Evolutionary conservation across 2,329 filamentous ascomycete species (phyloP), one percentile per base, ranked within the genome.

Genomic region (Cadophora sp.): DNA sequence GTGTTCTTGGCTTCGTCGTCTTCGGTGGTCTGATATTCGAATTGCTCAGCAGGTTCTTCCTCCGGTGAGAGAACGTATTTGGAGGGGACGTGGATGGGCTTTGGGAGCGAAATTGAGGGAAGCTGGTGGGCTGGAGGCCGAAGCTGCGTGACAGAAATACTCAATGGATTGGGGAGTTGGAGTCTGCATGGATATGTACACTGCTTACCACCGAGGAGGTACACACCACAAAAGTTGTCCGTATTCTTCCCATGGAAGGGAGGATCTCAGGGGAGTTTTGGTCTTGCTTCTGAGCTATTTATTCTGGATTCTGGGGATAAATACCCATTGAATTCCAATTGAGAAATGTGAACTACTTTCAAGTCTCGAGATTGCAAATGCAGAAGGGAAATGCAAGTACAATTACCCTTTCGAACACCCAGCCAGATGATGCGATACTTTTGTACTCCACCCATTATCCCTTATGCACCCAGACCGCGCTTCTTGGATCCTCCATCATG

Each of bases 11-110:
- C 55, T 79, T 79, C 64, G 74, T 79, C 12, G 71, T 79, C 29
- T 77, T 78, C 63, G 77, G 77, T 24, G 77, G 77, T 61, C 69
- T 81, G 48, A 68, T 80, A 51, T 81, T 81, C 70, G 79, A 81
- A 65, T 65, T 79, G 53, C 62, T 78, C 27, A 78, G 76, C 61
- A 72, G 78, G 34, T 74, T 79, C 50, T 79, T 80, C 70, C 73
- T 77, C 43, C 55, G 69, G 62, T 77, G 68, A 72, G 58, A 16
- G 29, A 12, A 62, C 29, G 22, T 12, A 48, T 5, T 27, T 11
- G 34, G 40, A 12, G 9, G 40, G 22, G 19, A n/a, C 59, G 51
- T 34, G 9, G 26, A 34, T 46, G 31, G 24, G n/a, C 37, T 27
- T 8, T 34, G 4, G 27, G 29, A 12, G n/a, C n/a, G n/a, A 31